Conservation (phyloP, 2,329 filamentous ascomycete species). For the Aspergillus sp. region DNA sequence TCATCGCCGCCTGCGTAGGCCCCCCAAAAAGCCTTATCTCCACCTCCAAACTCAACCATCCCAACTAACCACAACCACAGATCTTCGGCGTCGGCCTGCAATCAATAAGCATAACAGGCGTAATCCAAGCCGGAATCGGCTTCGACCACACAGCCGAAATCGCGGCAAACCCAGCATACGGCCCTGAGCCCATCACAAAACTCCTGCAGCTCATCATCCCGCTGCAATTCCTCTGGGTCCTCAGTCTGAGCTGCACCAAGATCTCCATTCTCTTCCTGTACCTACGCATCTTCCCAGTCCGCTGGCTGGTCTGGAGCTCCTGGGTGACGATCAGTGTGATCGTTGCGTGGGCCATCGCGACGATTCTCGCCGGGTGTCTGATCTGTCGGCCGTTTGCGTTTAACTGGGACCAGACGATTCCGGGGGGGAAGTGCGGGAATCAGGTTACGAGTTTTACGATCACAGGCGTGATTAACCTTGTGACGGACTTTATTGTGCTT, state of each 20-base stretch:
- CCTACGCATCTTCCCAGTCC: constrained; percentile 28
- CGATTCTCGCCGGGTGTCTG: constrained; percentile 30
- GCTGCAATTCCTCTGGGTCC: constrained; percentile 32
- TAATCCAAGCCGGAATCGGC: constrained; percentile 28
- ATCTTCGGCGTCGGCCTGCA: constrained; percentile 29
- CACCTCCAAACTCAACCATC: too few species aligned
- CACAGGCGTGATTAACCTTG: constrained; percentile 29
- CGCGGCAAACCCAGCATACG: constrained; percentile 16
- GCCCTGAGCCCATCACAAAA: constrained; percentile 25
- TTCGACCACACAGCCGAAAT: constrained; percentile 27
- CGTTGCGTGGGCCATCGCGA: constrained; percentile 31
- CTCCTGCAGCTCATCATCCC: constrained; percentile 29
- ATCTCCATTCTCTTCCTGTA: constrained; percentile 30
- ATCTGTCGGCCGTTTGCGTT: constrained; percentile 31
- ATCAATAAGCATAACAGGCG: constrained; percentile 28
- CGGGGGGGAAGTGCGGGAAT: constrained; percentile 26
- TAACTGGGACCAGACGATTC: constrained; percentile 32
- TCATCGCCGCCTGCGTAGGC: constrained; percentile 29
- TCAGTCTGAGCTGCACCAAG: constrained; percentile 30
- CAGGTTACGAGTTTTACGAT: constrained; percentile 29
- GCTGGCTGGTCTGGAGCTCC: constrained; percentile 17
- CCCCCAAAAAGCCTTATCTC: too few species aligned
- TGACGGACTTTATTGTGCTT: constrained; percentile 32
- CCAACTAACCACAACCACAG: constrained; percentile 7
- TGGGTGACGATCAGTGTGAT: constrained; percentile 26